Evolutionary conservation across 1,284 basidiomycete species (phyloP).

Genomic region (Rhodotorula sp.): DNA sequence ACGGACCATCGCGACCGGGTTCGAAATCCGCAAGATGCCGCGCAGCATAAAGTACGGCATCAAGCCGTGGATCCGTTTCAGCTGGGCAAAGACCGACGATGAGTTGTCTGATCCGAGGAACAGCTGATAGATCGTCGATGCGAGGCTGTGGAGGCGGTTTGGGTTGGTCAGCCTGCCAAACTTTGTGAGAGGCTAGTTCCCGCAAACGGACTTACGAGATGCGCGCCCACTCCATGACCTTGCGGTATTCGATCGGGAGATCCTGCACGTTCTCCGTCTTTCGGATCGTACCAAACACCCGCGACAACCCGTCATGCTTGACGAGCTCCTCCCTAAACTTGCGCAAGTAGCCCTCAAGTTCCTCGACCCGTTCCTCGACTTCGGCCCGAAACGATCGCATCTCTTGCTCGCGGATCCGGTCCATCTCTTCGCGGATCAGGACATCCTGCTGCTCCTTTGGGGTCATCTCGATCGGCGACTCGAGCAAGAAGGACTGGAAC

Average conservation of each 20-base stretch:
- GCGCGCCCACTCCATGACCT: slow-evolving; percentile 92
- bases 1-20: slow-evolving; percentile 94
- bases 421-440: slow-evolving; percentile 77
- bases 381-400: slow-evolving; percentile 80
- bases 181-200: too few relatives aligned
- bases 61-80: slow-evolving; percentile 91
- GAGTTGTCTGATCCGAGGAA: slow-evolving; percentile 91
- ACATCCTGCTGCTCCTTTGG: slow-evolving; percentile 77
- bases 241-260: slow-evolving; percentile 79
- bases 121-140: slow-evolving; percentile 92
- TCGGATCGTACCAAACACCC: slow-evolving; percentile 84
- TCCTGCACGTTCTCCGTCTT: slow-evolving; percentile 71
- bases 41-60: slow-evolving; percentile 99
- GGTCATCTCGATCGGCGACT: slow-evolving; percentile 69
- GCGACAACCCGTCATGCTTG: slow-evolving; percentile 81
- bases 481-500: slow-evolving; percentile 79
- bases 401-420: slow-evolving; percentile 84
- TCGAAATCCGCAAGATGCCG: slow-evolving; percentile 85
- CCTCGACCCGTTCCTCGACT: slow-evolving; percentile 80
- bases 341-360: slow-evolving; percentile 76
- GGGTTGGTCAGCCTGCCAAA: background rate
- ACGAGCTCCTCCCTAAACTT: slow-evolving; percentile 89
- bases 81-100: slow-evolving; percentile 77
- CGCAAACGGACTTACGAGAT: slow-evolving; percentile 68
- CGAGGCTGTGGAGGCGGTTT: slow-evolving; percentile 58